Conservation (phyloP, 169 alveolate genomes). For the Plasmodium gonderi region DNA sequence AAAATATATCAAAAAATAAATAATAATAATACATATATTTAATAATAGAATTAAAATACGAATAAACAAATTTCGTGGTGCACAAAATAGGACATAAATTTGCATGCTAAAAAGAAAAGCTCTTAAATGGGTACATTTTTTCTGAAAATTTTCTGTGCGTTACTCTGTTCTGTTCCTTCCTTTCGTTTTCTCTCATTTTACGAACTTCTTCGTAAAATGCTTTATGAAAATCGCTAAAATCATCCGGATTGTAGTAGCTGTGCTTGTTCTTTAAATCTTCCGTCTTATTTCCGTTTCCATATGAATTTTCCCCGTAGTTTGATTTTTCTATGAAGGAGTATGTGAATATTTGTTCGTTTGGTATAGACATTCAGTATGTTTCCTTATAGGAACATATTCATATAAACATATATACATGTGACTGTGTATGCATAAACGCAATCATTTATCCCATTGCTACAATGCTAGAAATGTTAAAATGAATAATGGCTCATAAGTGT, state of each 20-base stretch:
- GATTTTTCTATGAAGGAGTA: conserved; percentile 16
- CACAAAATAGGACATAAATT: neutral
- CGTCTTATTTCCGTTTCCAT: neutral
- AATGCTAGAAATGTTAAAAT: neutral
- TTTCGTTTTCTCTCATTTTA: conserved; percentile 68
- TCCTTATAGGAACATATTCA: no score
- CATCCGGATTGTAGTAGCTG: conserved; percentile 13
- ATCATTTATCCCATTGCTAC: neutral
- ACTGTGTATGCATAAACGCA: neutral
- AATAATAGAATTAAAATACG: neutral
- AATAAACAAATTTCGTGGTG: neutral
- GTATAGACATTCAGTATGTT: neutral
- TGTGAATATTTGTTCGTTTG: neutral
- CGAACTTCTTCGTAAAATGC: conserved; percentile 73
- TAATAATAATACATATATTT: neutral
- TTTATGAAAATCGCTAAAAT: conserved; percentile 60
- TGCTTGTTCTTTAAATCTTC: conserved; percentile 22
- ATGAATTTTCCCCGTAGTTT: conserved; percentile 17
- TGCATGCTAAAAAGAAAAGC: neutral
- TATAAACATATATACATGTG: no score
- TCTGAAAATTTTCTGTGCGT: neutral
- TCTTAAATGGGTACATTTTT: neutral
- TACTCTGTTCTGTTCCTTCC: conserved; percentile 43
- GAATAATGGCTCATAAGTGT: neutral
- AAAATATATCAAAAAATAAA: neutral